Conservation (phyloP, 2,329 filamentous ascomycete species). For the Leptographium galeiforme region DNA sequence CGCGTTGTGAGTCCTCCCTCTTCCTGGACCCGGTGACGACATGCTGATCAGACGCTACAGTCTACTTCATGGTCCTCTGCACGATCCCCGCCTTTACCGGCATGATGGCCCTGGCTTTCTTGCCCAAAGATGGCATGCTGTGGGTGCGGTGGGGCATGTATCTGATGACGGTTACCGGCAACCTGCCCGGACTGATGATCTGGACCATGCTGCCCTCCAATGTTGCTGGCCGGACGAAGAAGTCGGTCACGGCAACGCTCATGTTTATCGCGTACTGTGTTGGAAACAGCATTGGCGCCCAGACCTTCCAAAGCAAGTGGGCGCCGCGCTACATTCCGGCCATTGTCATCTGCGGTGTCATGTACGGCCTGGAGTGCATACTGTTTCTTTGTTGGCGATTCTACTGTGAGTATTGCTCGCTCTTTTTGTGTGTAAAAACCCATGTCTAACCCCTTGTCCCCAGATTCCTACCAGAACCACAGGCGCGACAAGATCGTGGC, state of each 20-base stretch:
- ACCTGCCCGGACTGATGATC: conserved; percentile 5
- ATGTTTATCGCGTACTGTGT: conserved; percentile 9
- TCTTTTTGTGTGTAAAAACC: neutral
- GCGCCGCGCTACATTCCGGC: conserved; percentile 8
- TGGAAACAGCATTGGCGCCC: conserved; percentile 8
- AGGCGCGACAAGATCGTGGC: conserved; percentile 1
- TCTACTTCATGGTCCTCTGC: conserved; percentile 17
- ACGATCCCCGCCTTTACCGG: conserved; percentile 18
- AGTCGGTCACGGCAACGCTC: conserved; percentile 8
- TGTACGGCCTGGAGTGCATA: conserved; percentile 6
- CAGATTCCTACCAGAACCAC: conserved; percentile 4
- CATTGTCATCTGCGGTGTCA: conserved; percentile 7
- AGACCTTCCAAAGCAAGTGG: conserved; percentile 7
- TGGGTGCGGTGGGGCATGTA: conserved; percentile 22
- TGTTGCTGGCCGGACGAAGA: conserved; percentile 9
- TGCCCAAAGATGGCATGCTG: conserved; percentile 14
- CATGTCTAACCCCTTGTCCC: neutral
- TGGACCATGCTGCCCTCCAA: conserved; percentile 9
- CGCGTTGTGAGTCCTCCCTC: conserved; percentile 14
- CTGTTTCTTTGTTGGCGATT: conserved; percentile 5
- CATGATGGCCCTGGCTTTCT: conserved; percentile 18
- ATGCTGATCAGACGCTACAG: neutral
- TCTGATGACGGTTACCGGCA: conserved; percentile 13
- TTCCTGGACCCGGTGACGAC: neutral
- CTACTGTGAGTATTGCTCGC: conserved; percentile 2